Conservation (phyloP, 352 stramenopile species). For the Phytopythium mirpurense region DNA sequence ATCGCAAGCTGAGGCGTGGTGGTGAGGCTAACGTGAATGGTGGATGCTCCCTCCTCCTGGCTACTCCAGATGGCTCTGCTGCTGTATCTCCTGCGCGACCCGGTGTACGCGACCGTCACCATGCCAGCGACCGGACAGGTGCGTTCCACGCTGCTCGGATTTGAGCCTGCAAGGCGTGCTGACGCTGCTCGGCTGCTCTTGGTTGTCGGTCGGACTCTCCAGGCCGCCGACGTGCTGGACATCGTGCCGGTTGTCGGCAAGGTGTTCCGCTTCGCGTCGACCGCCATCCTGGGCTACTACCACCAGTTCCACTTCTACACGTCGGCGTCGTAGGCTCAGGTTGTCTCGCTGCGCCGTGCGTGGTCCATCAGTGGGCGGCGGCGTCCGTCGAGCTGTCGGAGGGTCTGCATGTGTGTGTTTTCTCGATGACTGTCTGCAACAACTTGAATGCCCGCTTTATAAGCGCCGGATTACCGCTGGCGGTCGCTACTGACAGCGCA, state of each 20-base stretch:
- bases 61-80: slow-evolving; percentile 64
- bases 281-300: slow-evolving; percentile 78
- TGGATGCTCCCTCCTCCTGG: background rate
- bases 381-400: too few relatives aligned
- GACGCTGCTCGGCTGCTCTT: background rate
- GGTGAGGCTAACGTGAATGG: slow-evolving; percentile 1
- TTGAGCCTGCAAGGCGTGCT: background rate
- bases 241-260: slow-evolving; percentile 66
- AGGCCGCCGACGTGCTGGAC: slow-evolving; percentile 57
- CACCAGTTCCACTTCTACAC: slow-evolving; percentile 88
- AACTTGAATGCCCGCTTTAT: background rate
- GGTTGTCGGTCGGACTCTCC: background rate
- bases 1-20: background rate
- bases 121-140: slow-evolving; percentile 65
- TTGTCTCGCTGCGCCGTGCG: background rate
- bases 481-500: background rate
- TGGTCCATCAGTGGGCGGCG: slow-evolving; percentile 4
- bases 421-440: background rate
- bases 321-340: slow-evolving; percentile 59
- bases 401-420: too few relatives aligned
- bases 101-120: slow-evolving; percentile 63
- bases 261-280: slow-evolving; percentile 61
- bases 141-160: background rate
- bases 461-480: background rate
- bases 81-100: slow-evolving; percentile 80